These are phyloP conservation scores for Microthlaspi erraticum DNA, from an alignment of 345 rosid species.

Conservation along the genomic window DNA sequence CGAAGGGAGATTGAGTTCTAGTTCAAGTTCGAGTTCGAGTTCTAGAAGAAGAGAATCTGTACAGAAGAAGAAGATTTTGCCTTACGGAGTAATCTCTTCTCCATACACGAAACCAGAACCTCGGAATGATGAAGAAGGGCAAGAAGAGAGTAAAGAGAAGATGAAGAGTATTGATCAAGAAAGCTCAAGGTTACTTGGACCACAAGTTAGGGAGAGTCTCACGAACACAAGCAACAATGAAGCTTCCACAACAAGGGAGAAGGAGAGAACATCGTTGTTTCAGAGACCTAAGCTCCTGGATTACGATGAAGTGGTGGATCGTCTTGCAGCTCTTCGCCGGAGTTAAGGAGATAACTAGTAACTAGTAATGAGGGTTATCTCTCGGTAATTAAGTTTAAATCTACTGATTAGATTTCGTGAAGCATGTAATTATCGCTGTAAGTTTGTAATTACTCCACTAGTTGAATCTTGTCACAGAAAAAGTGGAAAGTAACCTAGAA, in stretches of 20 bases:
- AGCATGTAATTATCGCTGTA: neutral
- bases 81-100: constrained; percentile 54
- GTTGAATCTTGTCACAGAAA: neutral
- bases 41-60: constrained; percentile 44
- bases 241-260: constrained; percentile 34
- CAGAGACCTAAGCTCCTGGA: constrained; percentile 21
- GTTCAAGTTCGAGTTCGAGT: constrained; percentile 44
- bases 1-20: constrained; percentile 53
- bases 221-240: constrained; percentile 14
- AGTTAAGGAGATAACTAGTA: neutral
- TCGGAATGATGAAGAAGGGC: constrained; percentile 41
- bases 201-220: constrained; percentile 26
- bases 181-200: constrained; percentile 49
- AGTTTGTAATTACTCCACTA: neutral
- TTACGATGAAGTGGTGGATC: constrained; percentile 42
- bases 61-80: constrained; percentile 45
- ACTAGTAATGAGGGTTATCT: neutral
- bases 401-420: neutral
- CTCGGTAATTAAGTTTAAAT: constrained; percentile 6
- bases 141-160: constrained; percentile 23
- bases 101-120: constrained; percentile 52
- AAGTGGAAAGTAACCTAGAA: neutral
- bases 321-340: constrained; percentile 25
- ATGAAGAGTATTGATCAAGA: constrained; percentile 5
- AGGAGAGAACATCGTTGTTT: constrained; percentile 24